phyloP scores from a whole-genome alignment of 2,329 filamentous ascomycete genomes.

The Tolypocladium ophioglossoides region DNA sequence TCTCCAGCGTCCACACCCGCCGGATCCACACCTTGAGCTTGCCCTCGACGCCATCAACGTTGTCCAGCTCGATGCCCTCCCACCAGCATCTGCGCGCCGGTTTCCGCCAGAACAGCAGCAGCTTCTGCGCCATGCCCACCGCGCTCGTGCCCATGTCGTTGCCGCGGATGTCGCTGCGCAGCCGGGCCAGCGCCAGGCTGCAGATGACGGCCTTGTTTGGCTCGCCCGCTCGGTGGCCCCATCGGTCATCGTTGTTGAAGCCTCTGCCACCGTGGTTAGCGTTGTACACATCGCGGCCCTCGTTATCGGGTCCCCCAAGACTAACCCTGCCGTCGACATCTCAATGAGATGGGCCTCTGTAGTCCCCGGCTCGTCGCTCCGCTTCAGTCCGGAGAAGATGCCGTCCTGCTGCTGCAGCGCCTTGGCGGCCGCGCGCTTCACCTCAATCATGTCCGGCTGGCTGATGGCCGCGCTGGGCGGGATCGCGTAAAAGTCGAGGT shows the following conservation, averaged over 20 bases:
- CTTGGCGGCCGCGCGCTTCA: constrained; percentile 83
- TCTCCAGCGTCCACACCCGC: constrained; percentile 96
- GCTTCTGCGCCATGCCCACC: constrained; percentile 96
- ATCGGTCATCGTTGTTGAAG: constrained; percentile 89
- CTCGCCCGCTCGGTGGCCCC: constrained; percentile 95
- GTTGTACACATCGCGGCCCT: not conserved
- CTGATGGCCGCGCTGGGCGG: constrained; percentile 77
- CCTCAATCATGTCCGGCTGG: constrained; percentile 84
- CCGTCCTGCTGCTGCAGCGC: constrained; percentile 83
- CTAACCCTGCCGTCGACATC: constrained; percentile 96
- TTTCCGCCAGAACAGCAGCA: constrained; percentile 96
- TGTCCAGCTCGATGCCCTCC: constrained; percentile 88
- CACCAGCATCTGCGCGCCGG: constrained; percentile 96
- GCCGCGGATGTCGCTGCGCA: constrained; percentile 86
- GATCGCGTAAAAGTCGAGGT: constrained; percentile 95
- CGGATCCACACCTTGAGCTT: constrained; percentile 97
- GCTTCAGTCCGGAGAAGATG: constrained; percentile 90
- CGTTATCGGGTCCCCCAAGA: constrained; percentile 4
- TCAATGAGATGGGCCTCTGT: constrained; percentile 98
- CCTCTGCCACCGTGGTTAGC: constrained; percentile 46
- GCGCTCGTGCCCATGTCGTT: constrained; percentile 64
- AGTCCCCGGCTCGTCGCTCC: constrained; percentile 90
- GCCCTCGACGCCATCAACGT: constrained; percentile 83
- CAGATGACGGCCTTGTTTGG: constrained; percentile 98
- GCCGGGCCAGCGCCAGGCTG: constrained; percentile 82